Evolutionary conservation across 257 asterid genomes (phyloP).

Genomic region (Catharanthus roseus): DNA sequence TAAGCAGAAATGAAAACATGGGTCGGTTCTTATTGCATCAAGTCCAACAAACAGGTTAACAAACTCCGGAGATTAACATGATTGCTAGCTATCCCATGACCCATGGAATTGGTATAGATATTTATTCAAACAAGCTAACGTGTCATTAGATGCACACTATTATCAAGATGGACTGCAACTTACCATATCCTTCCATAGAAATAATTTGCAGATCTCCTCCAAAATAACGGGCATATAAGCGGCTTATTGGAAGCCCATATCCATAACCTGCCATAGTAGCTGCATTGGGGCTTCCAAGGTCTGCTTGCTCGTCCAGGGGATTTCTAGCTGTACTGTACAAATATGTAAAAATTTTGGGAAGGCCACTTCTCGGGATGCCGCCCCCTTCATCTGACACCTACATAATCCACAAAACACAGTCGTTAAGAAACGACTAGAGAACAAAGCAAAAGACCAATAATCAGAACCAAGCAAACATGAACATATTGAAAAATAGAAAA

Average conservation of each 20-base stretch:
- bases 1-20: neutral
- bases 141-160: neutral
- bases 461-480: neutral
- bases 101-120: neutral
- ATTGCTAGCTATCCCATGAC: neutral
- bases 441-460: neutral
- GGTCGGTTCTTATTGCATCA: neutral
- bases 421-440: conserved; percentile 1
- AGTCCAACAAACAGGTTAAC: neutral
- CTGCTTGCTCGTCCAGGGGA: conserved; percentile 62
- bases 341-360: conserved; percentile 75
- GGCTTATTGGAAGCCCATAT: conserved; percentile 92
- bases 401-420: conserved; percentile 2
- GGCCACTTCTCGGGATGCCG: conserved; percentile 91
- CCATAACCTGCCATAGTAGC: conserved; percentile 94
- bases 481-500: neutral
- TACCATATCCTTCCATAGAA: conserved; percentile 99
- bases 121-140: neutral
- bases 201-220: conserved; percentile 94
- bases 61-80: neutral
- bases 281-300: conserved; percentile 48
- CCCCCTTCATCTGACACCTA: conserved; percentile 99
- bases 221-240: conserved; percentile 83
- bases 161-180: conserved; percentile 1
- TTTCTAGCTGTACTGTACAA: conserved; percentile 86